Evolutionary conservation across 306 rosid genomes (phyloP), one percentile per base, ranked within the genome.

Genomic region (Potentilla sterilis): DNA sequence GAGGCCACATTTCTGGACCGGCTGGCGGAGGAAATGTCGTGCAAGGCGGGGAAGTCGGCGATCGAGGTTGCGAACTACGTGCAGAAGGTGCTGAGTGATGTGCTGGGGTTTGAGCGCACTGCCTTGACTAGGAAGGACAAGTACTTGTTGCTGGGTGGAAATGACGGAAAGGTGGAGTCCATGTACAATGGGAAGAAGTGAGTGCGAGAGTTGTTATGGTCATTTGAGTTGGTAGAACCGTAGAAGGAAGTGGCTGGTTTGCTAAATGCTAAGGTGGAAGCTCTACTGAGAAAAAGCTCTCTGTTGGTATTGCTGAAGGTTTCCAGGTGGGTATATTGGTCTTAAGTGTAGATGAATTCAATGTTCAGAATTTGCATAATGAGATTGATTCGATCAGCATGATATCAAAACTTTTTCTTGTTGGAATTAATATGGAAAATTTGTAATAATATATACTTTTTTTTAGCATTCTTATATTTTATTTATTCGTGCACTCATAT

Each of bases 31-130:
- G 90, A 87, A 78, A 87, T 95, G 85, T 76, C 97, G 18, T 73
- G 80, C 52, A 88, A 89, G 87, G 91, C 89, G 0, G 97, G 98
- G 67, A 95, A 92, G 69, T 87, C 96, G 18, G 46, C 97, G 10
- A 92, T 92, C 9, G 98, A 95, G 83, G 98, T 95, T 86, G 98
- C 98, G 16, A 95, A 95, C 76, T 87, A 92, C 32, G 98, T 95
- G 81, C 98, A 95, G 91, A 92, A 69, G 86, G 89, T 87, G 85
- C 52, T 95, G 81, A 95, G 96, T 6, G 90, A 87, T 75, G 89
- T 85, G 57, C 86, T 93, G 22, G 93, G 93, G 47, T 93, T 93
- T 6, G 98, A 93, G 89, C 84, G 93, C 73, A 93, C 98, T 3
- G 84, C 92, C 6, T 85, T 93, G 62, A 93, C 97, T 1, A 84